Evolutionary conservation across 257 asterid species (phyloP), one percentile per base, ranked within the genome.

Genomic region (Fraxinus quadrangulata): DNA sequence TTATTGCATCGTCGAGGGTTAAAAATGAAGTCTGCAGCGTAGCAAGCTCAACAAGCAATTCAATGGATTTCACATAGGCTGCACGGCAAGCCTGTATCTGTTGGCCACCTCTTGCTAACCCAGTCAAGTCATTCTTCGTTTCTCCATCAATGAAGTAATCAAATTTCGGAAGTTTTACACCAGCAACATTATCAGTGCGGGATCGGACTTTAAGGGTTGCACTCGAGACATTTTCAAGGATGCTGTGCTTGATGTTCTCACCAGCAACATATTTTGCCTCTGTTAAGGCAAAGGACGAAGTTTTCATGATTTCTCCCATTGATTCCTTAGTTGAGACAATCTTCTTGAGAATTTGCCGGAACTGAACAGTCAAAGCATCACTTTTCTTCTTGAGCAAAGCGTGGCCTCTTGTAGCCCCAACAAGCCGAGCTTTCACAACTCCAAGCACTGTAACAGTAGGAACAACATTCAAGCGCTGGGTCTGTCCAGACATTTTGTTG

Each of bases 301-400:
- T 24, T 63, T 63, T 63, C 69, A 63, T 63, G 69, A 63, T 26
- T 12, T 63, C 69, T 24, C 69, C 69, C 69, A 63, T 63, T 10
- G 69, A 11, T 63, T 63, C 69, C 69, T 63, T 63, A 23, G 69
- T 63, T 63, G 69, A 63, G 69, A 63, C 69, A 11, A 63, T 63
- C 2, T 63, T 63, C 69, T 63, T 63, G 69, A 63, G 69, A 26
- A 63, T 63, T 19, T 63, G 69, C 6, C 69, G 69, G 36, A 63
- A 63, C 33, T 63, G 69, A 3, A 63, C 69, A 11, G 69, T 63
- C 34, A 63, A 24, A 24, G 69, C 69, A 63, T 63, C 69, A 26
- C 69, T 63, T 26, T 63, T 63, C 69, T 63, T 63, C 69, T 63
- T 63, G 7, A 63, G 69, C 34, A 63, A 63, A 26, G 69, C 69